These are phyloP conservation scores for Neostapfia colusana DNA, from an alignment of 176 grass and related monocot genomes.

Conservation along the genomic window DNA sequence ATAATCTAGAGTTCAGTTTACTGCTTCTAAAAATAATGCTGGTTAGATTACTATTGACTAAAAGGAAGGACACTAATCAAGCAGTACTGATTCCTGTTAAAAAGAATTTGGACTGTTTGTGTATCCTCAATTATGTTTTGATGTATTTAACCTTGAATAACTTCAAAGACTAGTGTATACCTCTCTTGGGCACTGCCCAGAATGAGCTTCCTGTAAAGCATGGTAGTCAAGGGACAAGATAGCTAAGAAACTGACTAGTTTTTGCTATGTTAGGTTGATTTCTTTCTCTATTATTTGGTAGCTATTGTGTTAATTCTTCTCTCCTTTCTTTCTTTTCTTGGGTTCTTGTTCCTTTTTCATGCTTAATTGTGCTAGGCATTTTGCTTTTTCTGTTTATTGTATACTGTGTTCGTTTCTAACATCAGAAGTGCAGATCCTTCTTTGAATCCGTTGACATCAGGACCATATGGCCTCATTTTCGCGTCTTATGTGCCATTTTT, in stretches of 20 bases:
- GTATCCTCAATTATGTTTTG: not conserved
- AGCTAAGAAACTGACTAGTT: not conserved
- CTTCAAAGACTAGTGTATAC: not conserved
- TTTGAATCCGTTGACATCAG: constrained; percentile 58
- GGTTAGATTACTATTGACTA: not conserved
- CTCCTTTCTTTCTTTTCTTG: not conserved
- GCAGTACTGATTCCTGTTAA: not conserved
- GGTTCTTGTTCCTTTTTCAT: not conserved
- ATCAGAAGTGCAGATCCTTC: constrained; percentile 59
- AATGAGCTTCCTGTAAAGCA: not conserved
- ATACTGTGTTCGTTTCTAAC: constrained; percentile 21
- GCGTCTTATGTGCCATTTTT: constrained; percentile 90
- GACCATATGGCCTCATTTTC: constrained; percentile 95
- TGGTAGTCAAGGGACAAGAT: not conserved
- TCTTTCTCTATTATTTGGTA: not conserved
- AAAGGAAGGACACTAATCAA: not conserved
- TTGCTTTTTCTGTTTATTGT: not conserved
- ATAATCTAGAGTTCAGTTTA: not conserved
- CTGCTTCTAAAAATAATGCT: not conserved
- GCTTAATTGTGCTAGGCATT: not conserved
- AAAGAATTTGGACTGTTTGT: not conserved
- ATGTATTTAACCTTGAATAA: not conserved
- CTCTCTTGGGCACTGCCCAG: not conserved
- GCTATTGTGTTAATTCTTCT: not conserved
- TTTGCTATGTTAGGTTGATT: not conserved